Base-by-base conservation (phyloP, 108 stramenopile genomes). In the Schizochytrium sp. region DNA sequence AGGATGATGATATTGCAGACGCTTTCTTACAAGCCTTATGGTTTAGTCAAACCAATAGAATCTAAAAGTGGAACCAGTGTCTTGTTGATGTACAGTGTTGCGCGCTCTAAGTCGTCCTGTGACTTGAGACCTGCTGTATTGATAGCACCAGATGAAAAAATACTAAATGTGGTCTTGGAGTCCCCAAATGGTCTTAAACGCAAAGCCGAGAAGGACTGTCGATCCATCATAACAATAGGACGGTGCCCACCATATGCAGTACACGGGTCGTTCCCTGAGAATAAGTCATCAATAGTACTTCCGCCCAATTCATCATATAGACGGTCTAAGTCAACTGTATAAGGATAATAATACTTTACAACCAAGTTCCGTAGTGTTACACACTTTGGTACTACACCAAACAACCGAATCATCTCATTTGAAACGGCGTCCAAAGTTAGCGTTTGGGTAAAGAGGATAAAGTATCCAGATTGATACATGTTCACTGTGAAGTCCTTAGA, bases 131-230 rank as follows among this genome's bases (percentile, higher is more conserved):
- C 61, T 17, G 61, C 61, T 4, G 42, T 42, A 4, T 42, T 42
- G 19, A 64, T 64, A 0, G 61, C 61, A 10, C 61, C 61, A 19
- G 41, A 41, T 0, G 61, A 64, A 42, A 64, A 64, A 0, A 64
- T 42, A 0, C 61, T 64, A 4, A 64, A 10, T 10, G 61, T 64
- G 4, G 42, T 10, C 41, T 42, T 28, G 7, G 61, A 41, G 13
- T 19, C 4, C 7, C 41, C 41, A 64, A 64, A 64, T 4, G 61
- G 61, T 28, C 61, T 28, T 4, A 64, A 42, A 28, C 61, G 61
- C 61, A 64, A 42, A 28, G 61, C 61, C 61, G 61, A 64, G 42
- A 64, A 64, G 61, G 61, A 41, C 61, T 64, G 61, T 10, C 42
- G 38, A 42, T 64, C 61, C 61, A 64, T 64, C 5, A 64, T 64